Base-by-base conservation (phyloP, 306 rosid genomes). In the Ziziphus jujuba region DNA sequence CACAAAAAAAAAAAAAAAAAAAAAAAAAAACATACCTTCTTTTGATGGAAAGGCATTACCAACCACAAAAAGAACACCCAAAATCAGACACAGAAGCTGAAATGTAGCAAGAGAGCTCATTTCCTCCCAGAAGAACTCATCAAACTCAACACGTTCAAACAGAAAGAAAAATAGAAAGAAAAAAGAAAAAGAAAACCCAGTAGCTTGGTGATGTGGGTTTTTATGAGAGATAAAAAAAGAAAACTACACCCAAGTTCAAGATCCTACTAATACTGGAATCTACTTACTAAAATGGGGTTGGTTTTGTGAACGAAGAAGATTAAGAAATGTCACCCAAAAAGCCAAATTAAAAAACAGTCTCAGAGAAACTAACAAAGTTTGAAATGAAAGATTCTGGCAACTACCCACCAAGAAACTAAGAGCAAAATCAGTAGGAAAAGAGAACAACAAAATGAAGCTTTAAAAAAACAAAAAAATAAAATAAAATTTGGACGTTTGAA, bases 21-120 rank as follows among this genome's bases (percentile, higher is more conserved):
- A 40, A 40, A 45, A 38, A 58, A 7, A 49, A 75, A 43, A 66
- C 63, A 23, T 61, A 95, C 99, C 97, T 88, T 95, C 99, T 22
- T 79, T 74, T 44, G 80, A 60, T 66, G 84, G 77, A 53, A 81
- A 72, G 34, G 83, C 71, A 58, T 82, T 79, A 63, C 89, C 72
- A 48, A 70, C 75, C 74, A 71, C 88, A 54, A 79, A 57, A 72
- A 79, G 78, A 70, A 80, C 59, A n/a, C 72, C 77, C 49, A 55
- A 80, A 61, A 86, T 63, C 36, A 88, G 80, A 73, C 69, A 59
- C 49, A 86, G 75, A 70, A 86, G 58, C 75, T 72, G 83, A 25
- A 90, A 65, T 14, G 80, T 76, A 83, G 86, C 69, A 7, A 70
- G 73, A 25, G 77, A 73, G 15, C 63, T 80, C 97, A 90, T 93